These are phyloP conservation scores for Fusarium sp. DNA, from an alignment of 2,329 filamentous ascomycete genomes.

Conservation along the genomic window DNA sequence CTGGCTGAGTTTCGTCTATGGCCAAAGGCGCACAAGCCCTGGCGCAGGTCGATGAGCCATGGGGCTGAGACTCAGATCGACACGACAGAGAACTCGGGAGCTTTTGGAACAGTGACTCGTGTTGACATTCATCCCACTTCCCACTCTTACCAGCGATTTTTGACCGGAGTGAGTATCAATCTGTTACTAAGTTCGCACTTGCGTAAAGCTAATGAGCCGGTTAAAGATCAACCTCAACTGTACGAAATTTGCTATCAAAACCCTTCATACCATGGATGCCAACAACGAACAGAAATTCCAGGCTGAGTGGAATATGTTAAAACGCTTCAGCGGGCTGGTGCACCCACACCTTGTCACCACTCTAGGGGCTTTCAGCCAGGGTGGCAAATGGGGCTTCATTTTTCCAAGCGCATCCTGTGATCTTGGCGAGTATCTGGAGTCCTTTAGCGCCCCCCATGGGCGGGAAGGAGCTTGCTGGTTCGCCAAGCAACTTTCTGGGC, in stretches of 20 bases:
- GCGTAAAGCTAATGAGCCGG: background rate
- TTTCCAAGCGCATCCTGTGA: constrained; percentile 14
- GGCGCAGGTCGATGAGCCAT: background rate
- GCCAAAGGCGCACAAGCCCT: background rate
- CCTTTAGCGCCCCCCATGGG: accelerated
- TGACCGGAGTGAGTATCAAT: background rate
- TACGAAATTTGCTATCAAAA: constrained; percentile 22
- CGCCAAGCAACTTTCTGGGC: constrained; percentile 3
- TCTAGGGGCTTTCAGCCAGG: background rate
- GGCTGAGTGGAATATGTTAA: constrained; percentile 1
- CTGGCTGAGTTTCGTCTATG: background rate
- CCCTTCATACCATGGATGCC: background rate
- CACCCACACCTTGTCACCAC: constrained; percentile 22
- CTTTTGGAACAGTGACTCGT: background rate
- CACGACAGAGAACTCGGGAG: background rate
- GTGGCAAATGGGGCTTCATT: constrained; percentile 3
- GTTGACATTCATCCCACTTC: background rate
- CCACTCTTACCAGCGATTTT: background rate
- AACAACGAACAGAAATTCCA: background rate
- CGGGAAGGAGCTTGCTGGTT: background rate
- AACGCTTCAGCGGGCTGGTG: constrained; percentile 11
- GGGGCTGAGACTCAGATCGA: background rate
- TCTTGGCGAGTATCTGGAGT: background rate
- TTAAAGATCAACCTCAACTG: constrained; percentile 4
- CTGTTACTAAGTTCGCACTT: background rate